Evolutionary conservation across 148 eudicot genomes (phyloP), one percentile per base, ranked within the genome.

Genomic region (Chenopodium berlandieri): DNA sequence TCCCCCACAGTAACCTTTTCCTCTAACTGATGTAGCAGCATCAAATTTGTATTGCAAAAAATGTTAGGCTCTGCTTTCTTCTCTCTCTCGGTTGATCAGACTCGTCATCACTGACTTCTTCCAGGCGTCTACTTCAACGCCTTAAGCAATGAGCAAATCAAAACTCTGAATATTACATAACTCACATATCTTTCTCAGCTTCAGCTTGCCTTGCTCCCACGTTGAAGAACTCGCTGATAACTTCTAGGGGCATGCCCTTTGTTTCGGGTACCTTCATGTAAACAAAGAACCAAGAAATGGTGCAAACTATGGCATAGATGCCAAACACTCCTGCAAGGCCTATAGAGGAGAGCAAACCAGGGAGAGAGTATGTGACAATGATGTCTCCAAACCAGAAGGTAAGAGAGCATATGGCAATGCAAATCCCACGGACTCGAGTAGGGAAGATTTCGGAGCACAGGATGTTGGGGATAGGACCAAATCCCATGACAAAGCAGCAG

Each of bases 161-260:
- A 82, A 77, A 54, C 19, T 65, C n/a, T 47, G 46, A 76, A 66
- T 7, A 40, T 50, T 27, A 46, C 16, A 23, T 46, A 80, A 73
- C 66, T 84, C 60, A 82, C 16, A n/a, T 78, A 23, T 80, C 82
- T 78, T 81, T 74, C 14, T 86, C 78, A 13, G 84, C 84, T 37
- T 85, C 84, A 47, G 79, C 82, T 81, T 91, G 89, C 83, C 87
- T 88, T 7, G 97, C 94, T 37, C 97, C 97, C 40, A 92, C 89
- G 25, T 90, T 92, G 48, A 93, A 93, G 91, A 93, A 93, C 68
- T 93, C 95, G 2, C 95, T 87, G 14, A 93, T 93, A 80, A 93
- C 97, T 80, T 93, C 97, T 76, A 93, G 94, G 27, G 97, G 94
- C 95, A 93, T 92, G 13, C 94, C 95, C 84, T 92, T 93, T 9